Evolutionary conservation across 148 eudicot species (phyloP).

Genomic region (Simmondsia chinensis): DNA sequence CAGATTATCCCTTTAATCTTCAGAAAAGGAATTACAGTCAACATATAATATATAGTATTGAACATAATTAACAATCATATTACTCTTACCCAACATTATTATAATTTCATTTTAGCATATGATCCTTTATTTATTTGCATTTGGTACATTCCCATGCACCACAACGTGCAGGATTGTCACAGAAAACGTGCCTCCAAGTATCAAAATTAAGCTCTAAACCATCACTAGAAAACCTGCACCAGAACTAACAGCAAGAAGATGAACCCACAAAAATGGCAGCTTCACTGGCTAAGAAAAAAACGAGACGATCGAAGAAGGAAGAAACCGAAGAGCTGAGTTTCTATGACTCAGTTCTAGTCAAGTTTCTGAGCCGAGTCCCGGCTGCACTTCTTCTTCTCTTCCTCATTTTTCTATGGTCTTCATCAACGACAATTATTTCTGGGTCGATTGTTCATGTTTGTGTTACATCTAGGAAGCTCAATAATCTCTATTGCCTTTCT

Average conservation of each 20-base stretch:
- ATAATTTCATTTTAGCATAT: too few species aligned
- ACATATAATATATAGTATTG: too few species aligned
- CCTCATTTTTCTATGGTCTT: constrained; percentile 56
- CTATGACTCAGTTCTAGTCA: constrained; percentile 17
- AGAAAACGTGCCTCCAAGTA: constrained; percentile 18
- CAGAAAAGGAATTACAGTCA: too few species aligned
- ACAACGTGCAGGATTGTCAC: too few species aligned
- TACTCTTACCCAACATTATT: too few species aligned
- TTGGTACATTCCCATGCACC: too few species aligned
- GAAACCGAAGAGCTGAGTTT: constrained; percentile 7
- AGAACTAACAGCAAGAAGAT: neutral
- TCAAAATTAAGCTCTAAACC: neutral
- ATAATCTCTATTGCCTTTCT: constrained; percentile 56
- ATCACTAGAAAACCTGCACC: constrained; percentile 5
- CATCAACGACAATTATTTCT: constrained; percentile 48
- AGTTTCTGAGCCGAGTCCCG: constrained; percentile 19
- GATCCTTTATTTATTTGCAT: too few species aligned
- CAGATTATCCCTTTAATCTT: too few species aligned
- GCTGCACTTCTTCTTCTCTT: constrained; percentile 28
- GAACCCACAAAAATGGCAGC: constrained; percentile 22
- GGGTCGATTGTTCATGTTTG: constrained; percentile 61
- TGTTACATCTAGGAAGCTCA: constrained; percentile 53
- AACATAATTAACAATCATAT: too few species aligned
- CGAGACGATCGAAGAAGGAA: constrained; percentile 15
- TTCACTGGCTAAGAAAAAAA: constrained; percentile 28